These are phyloP conservation scores for Citrullus mucosospermus DNA, from an alignment of 306 rosid species.

Conservation along the genomic window DNA sequence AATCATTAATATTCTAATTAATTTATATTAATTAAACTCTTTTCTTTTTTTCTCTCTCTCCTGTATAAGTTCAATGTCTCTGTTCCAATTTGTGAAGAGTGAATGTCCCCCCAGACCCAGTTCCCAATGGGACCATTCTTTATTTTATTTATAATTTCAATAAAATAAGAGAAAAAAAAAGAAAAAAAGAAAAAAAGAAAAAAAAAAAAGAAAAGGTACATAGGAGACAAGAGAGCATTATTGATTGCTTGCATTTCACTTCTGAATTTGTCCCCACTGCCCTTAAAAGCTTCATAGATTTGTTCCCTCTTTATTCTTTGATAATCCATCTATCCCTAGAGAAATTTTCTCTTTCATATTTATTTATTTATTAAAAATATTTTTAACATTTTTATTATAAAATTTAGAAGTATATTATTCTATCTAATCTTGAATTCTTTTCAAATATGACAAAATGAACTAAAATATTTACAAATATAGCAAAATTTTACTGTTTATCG, in stretches of 20 bases:
- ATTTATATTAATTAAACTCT: too few relatives aligned
- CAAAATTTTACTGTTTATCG: too few relatives aligned
- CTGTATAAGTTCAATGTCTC: background rate
- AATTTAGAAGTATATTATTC: too few relatives aligned
- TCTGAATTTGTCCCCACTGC: background rate
- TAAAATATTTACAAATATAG: too few relatives aligned
- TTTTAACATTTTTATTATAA: too few relatives aligned
- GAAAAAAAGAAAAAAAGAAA: background rate
- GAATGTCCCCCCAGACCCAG: background rate
- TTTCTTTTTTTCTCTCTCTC: background rate
- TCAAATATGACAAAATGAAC: too few relatives aligned
- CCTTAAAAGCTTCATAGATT: background rate
- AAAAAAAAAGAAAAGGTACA: background rate
- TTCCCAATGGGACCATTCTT: background rate
- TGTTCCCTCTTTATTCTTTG: background rate
- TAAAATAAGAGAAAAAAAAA: background rate
- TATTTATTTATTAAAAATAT: background rate
- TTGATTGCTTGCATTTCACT: conserved; percentile 4
- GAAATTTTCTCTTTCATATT: background rate
- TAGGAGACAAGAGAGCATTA: conserved; percentile 4
- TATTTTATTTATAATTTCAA: background rate
- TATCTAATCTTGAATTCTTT: too few relatives aligned
- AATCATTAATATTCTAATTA: too few relatives aligned
- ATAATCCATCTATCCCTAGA: background rate
- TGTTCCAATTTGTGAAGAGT: background rate